Base-by-base conservation (phyloP, 371 early-diverging fungal species). In the Zychaea mexicana region DNA sequence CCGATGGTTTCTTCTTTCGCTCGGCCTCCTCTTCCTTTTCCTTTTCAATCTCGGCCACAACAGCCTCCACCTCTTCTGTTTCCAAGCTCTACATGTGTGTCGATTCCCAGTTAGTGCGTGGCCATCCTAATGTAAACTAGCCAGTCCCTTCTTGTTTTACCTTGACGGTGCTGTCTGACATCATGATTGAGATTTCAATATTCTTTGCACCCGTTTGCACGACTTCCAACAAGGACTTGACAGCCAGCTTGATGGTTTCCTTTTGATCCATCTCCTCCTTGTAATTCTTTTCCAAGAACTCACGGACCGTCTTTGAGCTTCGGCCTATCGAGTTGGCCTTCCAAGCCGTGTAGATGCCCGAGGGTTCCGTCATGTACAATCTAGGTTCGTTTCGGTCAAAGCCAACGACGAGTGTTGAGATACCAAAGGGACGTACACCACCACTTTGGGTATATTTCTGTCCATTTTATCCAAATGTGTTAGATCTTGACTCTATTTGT, bases 331-430 rank as follows among this genome's bases (percentile, higher is more conserved):
- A 85, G 76, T 95, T 97, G 56, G 97, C 98, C 85, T 94, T 96
- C 97, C 99, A 99, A 68, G 96, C 96, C 58, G 97, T 92, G 79
- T 96, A 99, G 69, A 98, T 99, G 58, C 99, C 99, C 52, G 99
- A 97, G 15, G 99, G 99, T 68, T 99, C 99, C 21, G 99, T 97
- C 82, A 98, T 94, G 86, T 94, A 99, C 64, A 99, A 89, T 72
- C 91, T 90, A 32, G 99, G 98, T 19, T 82, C 84, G 68, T 90
- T 88, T 74, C 91, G 89, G 64, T 92, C 88, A 70, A 93, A 90
- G n/a, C 99, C 99, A 70, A 98, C 92, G 68, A 99, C 86, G 49
- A 99, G 85, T 49, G 97, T 95, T 56, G 97, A 95, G 60, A 99
- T 95, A 69, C 99, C 99, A 81, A 99, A 98, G 27, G 99, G 99